A percentile compares a stretch with the other conserved stretches of the same genome.
Conservation (phyloP, 345 rosid species). For the Melastoma malabathricum region DNA sequence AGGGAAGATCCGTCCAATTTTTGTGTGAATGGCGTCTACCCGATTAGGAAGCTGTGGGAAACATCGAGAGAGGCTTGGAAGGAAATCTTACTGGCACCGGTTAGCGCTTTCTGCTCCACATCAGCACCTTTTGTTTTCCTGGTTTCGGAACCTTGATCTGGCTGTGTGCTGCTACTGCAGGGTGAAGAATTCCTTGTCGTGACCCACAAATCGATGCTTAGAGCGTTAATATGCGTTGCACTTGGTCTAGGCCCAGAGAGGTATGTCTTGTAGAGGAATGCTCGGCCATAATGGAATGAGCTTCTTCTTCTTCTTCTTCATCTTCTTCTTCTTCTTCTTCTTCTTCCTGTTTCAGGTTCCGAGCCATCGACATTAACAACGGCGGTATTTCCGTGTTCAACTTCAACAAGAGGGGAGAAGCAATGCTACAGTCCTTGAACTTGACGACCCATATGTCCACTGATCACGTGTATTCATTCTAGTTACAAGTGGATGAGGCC, state of each 20-base stretch:
- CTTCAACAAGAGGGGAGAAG: constrained; percentile 43
- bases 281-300: no score
- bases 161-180: constrained; percentile 12
- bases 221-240: constrained; percentile 58
- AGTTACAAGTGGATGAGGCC: constrained; percentile 5
- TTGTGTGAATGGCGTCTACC: constrained; percentile 44
- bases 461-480: constrained; percentile 26
- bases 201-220: constrained; percentile 52
- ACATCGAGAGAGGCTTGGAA: constrained; percentile 59
- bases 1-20: constrained; percentile 54
- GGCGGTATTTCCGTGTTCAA: constrained; percentile 38
- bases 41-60: constrained; percentile 35
- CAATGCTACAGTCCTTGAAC: constrained; percentile 51
- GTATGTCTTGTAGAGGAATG: constrained; percentile 12
- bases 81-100: constrained; percentile 44
- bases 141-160: no score
- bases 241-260: constrained; percentile 46
- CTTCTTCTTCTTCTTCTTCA: constrained; percentile 1
- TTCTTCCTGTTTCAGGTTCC: constrained; percentile 25
- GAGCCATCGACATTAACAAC: constrained; percentile 43
- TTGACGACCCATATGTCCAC: constrained; percentile 50
- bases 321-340: no score
- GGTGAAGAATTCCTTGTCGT: constrained; percentile 40
- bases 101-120: constrained; percentile 12
- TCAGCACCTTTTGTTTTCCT: no score